Percentiles rank a stretch among this genome's conserved stretches.
Evolutionary conservation across 75 land plant genomes (phyloP).

Genomic region (Pinus taeda): DNA sequence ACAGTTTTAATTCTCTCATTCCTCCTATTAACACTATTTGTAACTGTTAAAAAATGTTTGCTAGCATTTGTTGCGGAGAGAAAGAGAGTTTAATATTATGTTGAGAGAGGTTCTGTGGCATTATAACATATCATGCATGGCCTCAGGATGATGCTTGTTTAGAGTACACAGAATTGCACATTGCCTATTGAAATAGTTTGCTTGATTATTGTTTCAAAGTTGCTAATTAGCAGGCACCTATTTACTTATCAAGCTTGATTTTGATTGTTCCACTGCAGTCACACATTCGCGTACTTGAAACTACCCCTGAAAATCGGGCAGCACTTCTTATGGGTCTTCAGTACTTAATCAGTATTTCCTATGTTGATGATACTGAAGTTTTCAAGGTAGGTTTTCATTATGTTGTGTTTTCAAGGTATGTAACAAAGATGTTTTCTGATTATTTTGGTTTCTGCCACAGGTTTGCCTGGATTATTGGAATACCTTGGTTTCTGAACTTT

Average conservation of each 20-base stretch:
- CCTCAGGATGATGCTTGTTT: too few relatives aligned
- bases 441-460: constrained; percentile 22
- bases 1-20: too few relatives aligned
- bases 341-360: constrained; percentile 88
- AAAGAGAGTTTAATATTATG: too few relatives aligned
- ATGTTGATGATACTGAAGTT: constrained; percentile 97
- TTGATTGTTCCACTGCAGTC: constrained; percentile 41
- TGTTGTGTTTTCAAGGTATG: background rate
- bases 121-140: too few relatives aligned
- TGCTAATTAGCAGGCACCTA: background rate
- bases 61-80: too few relatives aligned
- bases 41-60: too few relatives aligned
- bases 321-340: constrained; percentile 84
- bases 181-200: background rate
- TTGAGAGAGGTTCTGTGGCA: too few relatives aligned
- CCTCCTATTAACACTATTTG: too few relatives aligned
- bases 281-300: constrained; percentile 87
- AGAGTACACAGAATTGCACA: too few relatives aligned
- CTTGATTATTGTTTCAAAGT: background rate
- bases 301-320: constrained; percentile 68
- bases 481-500: constrained; percentile 76
- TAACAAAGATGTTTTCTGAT: background rate
- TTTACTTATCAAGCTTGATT: background rate
- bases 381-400: constrained; percentile 68
- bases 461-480: constrained; percentile 99